Base-by-base conservation (phyloP, 495 filamentous ascomycete species). In the Endocarpon pusillum region DNA sequence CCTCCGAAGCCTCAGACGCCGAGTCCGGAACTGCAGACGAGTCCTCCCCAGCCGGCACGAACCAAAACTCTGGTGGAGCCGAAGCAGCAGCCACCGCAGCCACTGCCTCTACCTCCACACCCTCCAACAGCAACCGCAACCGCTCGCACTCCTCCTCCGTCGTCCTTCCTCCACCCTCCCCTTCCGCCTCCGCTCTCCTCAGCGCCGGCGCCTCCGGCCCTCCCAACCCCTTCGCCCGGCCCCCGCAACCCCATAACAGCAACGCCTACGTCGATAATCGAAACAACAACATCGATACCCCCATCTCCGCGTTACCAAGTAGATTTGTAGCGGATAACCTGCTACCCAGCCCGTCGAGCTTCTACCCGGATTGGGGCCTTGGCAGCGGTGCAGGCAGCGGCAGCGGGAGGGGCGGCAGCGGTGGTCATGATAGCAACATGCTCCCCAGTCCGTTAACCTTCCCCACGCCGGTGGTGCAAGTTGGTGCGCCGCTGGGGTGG, bases 231-330 rank as follows among this genome's bases (percentile, higher is more conserved):
- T 97, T 96, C 51, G 89, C 91, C 2, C 68, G 86, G 26, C 89
- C 85, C 3, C 61, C 62, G 24, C 78, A 80, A 3, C 74, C 74
- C 7, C 66, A 68, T 2, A 47, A 42, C 8, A 24, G 52, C 3
- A 55, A 49, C 22, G 36, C 35, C 30, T 23, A 15, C n/a, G 36
- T 31, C 3, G 38, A 39, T 28, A 73, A 67, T 41, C 73, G 62
- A 35, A 73, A 69, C 36, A 81, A 79, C 49, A 78, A 81, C 41
- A 86, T 85, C 39, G 85, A 94, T 44, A 96, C 89, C 3, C 89
- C 89, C 0, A 86, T 93, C n/a, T 94, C 87, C n/a, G 87, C 89
- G 2, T 64, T 97, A 5, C 89, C 89, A 2, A 89, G 81, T 32
- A 71, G 86, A 17, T 94, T 96, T 52, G 73, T 94, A 28, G 76